These are phyloP conservation scores for Fusarium sp. DNA, from an alignment of 2,329 filamentous ascomycete genomes.

Conservation along the genomic window DNA sequence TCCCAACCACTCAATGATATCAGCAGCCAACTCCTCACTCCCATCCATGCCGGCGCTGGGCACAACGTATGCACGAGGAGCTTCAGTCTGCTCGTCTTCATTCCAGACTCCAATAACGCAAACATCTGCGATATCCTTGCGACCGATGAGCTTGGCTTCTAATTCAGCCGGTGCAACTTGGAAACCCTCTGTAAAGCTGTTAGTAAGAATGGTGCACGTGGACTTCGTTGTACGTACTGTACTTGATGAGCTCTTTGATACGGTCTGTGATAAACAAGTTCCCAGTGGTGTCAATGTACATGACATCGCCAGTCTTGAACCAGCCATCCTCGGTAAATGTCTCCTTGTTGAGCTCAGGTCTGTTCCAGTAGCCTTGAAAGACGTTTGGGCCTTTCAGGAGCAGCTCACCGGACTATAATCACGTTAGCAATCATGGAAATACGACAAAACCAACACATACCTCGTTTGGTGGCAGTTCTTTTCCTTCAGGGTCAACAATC, in stretches of 20 bases:
- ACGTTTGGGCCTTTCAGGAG: slow-evolving; percentile 85
- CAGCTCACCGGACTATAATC: slow-evolving; percentile 68
- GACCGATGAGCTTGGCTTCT: slow-evolving; percentile 60
- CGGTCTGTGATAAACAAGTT: slow-evolving; percentile 94
- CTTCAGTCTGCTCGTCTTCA: slow-evolving; percentile 71
- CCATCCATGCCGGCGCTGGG: slow-evolving; percentile 50
- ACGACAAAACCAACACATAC: slow-evolving; percentile 35
- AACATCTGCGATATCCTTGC: slow-evolving; percentile 65
- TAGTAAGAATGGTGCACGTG: slow-evolving; percentile 9
- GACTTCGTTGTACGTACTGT: slow-evolving; percentile 49
- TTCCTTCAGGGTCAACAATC: slow-evolving; percentile 75
- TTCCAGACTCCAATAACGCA: slow-evolving; percentile 73
- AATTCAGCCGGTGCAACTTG: slow-evolving; percentile 78
- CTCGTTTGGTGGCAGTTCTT: slow-evolving; percentile 66
- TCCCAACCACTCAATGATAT: slow-evolving; percentile 56
- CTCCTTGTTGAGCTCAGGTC: slow-evolving; percentile 75
- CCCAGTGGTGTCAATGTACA: slow-evolving; percentile 79
- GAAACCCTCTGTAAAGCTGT: slow-evolving; percentile 63
- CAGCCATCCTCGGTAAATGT: slow-evolving; percentile 82
- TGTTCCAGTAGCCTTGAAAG: slow-evolving; percentile 83
- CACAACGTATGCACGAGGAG: slow-evolving; percentile 65
- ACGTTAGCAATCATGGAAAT: neutral
- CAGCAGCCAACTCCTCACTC: slow-evolving; percentile 48
- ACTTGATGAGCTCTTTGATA: slow-evolving; percentile 74
- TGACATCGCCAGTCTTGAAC: slow-evolving; percentile 92